phyloP scores from a whole-genome alignment of 176 grass and related monocot genomes.

The Pharus latifolius region DNA sequence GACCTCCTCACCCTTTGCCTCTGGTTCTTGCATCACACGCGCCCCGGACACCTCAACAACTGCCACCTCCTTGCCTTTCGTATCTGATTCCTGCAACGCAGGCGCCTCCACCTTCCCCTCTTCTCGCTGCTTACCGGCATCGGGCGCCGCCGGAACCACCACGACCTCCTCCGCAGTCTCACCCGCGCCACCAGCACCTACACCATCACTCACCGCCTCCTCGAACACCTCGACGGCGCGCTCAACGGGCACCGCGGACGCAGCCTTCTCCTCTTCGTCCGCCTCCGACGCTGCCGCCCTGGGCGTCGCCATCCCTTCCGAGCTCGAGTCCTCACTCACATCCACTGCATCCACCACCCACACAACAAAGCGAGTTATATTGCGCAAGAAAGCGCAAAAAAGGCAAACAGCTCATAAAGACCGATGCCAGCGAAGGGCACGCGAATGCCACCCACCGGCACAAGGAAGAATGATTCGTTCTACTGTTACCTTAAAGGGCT shows the following conservation, averaged over 20 bases:
- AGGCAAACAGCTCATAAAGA: slow-evolving; percentile 43
- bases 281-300: slow-evolving; percentile 15
- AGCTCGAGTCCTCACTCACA: slow-evolving; percentile 46
- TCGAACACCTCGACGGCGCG: not conserved
- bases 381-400: slow-evolving; percentile 22
- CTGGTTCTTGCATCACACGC: slow-evolving; percentile 9
- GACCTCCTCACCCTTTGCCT: slow-evolving; percentile 15
- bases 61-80: slow-evolving; percentile 22
- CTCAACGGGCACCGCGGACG: slow-evolving; percentile 16
- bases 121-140: slow-evolving; percentile 1
- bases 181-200: not conserved
- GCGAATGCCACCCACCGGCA: slow-evolving; percentile 40
- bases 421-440: slow-evolving; percentile 20
- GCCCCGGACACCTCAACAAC: slow-evolving; percentile 1
- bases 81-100: slow-evolving; percentile 29
- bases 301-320: slow-evolving; percentile 59
- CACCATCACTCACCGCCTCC: not conserved
- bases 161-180: slow-evolving; percentile 38
- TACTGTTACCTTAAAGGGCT: slow-evolving; percentile 27
- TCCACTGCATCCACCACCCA: slow-evolving; percentile 30
- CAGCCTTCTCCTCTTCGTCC: slow-evolving; percentile 33
- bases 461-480: slow-evolving; percentile 33
- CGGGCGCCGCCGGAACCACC: slow-evolving; percentile 26
- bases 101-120: slow-evolving; percentile 18
- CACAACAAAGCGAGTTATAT: slow-evolving; percentile 17